Conservation (phyloP, 257 asterid genomes). For the Salvia rosmarinus region DNA sequence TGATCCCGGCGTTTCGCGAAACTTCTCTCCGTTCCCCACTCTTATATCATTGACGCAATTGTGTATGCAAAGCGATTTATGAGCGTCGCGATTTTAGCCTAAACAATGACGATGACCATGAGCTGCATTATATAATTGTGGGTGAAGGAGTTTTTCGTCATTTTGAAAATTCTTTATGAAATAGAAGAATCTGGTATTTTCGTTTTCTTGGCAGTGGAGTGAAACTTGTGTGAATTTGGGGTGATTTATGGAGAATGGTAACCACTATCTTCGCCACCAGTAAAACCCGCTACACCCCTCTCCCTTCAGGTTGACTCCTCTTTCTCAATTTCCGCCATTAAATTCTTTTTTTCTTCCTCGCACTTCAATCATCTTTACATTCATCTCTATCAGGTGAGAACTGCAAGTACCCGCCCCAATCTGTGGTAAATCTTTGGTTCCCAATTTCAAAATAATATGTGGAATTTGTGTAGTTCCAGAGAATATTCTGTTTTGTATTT, state of each 20-base stretch:
- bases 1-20: slow-evolving; percentile 34
- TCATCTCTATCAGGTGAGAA: slow-evolving; percentile 39
- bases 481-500: neutral
- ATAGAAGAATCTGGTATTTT: neutral
- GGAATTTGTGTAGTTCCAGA: neutral
- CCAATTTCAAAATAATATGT: neutral
- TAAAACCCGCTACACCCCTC: slow-evolving; percentile 35
- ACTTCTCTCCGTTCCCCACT: slow-evolving; percentile 16
- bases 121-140: too few species aligned
- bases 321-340: slow-evolving; percentile 19
- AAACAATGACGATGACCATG: too few species aligned
- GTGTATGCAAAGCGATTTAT: too few species aligned
- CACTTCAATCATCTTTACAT: neutral
- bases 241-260: slow-evolving; percentile 39
- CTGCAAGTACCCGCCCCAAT: slow-evolving; percentile 55
- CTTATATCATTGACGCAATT: neutral
- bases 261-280: slow-evolving; percentile 36
- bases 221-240: neutral
- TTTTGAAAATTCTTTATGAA: neutral
- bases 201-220: neutral
- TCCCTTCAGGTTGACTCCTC: slow-evolving; percentile 38
- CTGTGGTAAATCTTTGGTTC: slow-evolving; percentile 47
- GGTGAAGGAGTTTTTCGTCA: neutral
- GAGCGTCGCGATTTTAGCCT: slow-evolving; percentile 9
- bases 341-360: neutral